Evolutionary conservation across 768 basidiomycete species (phyloP).

Genomic region (Pleurotus sapidus): DNA sequence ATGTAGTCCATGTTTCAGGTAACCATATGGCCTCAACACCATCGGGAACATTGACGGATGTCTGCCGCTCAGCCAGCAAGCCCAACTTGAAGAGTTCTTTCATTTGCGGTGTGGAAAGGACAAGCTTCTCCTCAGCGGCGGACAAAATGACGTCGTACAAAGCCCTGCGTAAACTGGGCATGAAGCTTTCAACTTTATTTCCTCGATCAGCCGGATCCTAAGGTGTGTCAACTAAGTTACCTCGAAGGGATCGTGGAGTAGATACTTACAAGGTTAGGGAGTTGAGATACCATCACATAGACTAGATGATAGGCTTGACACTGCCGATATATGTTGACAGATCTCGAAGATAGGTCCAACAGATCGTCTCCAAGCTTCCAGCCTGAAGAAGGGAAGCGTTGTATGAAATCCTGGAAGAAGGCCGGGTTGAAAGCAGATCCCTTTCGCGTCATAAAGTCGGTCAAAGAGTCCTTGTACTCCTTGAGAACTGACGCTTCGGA

Average conservation of each 20-base stretch:
- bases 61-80: conserved; percentile 61
- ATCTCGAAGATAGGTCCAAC: conserved; percentile 50
- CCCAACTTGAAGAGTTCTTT: conserved; percentile 81
- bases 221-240: no score
- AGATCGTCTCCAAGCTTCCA: conserved; percentile 66
- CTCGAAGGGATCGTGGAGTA: conserved; percentile 13
- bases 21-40: conserved; percentile 52
- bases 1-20: conserved; percentile 47
- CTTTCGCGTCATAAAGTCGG: conserved; percentile 80
- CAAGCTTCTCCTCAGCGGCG: conserved; percentile 44
- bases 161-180: conserved; percentile 44
- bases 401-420: conserved; percentile 80
- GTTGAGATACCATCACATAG: conserved; percentile 55
- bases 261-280: conserved; percentile 44
- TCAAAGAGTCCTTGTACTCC: conserved; percentile 64
- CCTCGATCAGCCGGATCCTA: conserved; percentile 19
- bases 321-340: conserved; percentile 76
- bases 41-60: conserved; percentile 35
- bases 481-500: conserved; percentile 41
- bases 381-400: conserved; percentile 57
- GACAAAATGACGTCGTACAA: conserved; percentile 46
- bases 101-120: conserved; percentile 58
- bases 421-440: conserved; percentile 65
- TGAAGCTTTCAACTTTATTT: conserved; percentile 46
- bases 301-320: conserved; percentile 74